Percentiles rank a stretch among this genome's conserved stretches.
Conservation (phyloP, 805 yeast genomes). For the Dipodascus geniculatus region DNA sequence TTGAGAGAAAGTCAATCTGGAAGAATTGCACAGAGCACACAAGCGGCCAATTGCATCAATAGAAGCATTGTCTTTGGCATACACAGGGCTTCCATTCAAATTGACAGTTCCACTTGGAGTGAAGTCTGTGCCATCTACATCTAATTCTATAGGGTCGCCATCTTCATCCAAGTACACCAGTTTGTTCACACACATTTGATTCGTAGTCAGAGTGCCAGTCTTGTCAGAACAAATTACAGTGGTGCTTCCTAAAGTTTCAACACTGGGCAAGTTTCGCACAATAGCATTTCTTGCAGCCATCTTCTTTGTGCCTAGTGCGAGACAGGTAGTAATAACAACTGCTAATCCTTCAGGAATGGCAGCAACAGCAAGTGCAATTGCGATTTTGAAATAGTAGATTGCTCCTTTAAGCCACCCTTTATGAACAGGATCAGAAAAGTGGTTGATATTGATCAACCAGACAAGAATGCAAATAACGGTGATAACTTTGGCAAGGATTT, state of each 20-base stretch:
- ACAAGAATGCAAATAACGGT: conserved; percentile 79
- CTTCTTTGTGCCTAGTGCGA: conserved; percentile 87
- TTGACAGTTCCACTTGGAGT: conserved; percentile 20
- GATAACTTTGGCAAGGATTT: conserved; percentile 71
- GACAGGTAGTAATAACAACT: conserved; percentile 89
- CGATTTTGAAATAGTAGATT: conserved; percentile 91
- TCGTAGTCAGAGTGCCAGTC: conserved; percentile 33
- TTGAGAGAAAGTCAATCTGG: conserved; percentile 20
- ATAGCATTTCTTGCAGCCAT: conserved; percentile 93
- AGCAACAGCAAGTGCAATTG: conserved; percentile 95
- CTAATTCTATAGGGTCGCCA: conserved; percentile 25
- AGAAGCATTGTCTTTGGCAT: conserved; percentile 12
- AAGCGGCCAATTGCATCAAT: conserved; percentile 26
- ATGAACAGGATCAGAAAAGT: conserved; percentile 33
- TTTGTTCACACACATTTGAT: conserved; percentile 24
- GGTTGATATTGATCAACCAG: conserved; percentile 64
- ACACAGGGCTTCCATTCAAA: conserved; percentile 11
- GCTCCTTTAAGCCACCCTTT: conserved; percentile 63
- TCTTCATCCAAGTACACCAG: conserved; percentile 23
- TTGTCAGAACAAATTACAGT: conserved; percentile 40
- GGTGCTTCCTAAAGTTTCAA: conserved; percentile 17
- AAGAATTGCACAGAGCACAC: conserved; percentile 32
- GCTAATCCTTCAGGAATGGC: conserved; percentile 98
- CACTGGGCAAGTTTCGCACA: conserved; percentile 48
- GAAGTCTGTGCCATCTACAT: conserved; percentile 30